A percentile compares a stretch with the other conserved stretches of the same genome.
Conservation (phyloP, 805 yeast species). For the Torulaspora maleeae region DNA sequence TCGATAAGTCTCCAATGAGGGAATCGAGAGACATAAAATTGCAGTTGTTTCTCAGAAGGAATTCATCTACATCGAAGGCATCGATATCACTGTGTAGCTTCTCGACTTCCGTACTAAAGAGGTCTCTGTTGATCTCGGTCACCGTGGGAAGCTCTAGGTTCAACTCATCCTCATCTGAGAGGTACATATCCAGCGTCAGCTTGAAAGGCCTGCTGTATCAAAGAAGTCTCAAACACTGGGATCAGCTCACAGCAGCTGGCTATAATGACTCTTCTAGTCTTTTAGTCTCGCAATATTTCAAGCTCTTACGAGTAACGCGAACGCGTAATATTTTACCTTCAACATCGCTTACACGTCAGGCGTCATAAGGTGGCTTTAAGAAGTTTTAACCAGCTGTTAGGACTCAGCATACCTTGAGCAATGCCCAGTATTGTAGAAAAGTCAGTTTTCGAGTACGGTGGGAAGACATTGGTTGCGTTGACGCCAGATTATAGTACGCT, state of each 20-base stretch:
- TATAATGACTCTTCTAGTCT: neutral
- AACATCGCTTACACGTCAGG: neutral
- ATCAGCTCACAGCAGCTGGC: no score
- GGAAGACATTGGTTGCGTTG: constrained; percentile 27
- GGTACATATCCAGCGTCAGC: constrained; percentile 17
- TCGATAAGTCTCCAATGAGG: constrained; percentile 25
- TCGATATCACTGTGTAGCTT: constrained; percentile 7
- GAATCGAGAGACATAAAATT: constrained; percentile 33
- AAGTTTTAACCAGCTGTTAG: neutral
- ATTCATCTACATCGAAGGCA: constrained; percentile 26
- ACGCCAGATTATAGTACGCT: constrained; percentile 34
- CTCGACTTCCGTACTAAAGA: constrained; percentile 25
- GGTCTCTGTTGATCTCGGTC: constrained; percentile 27
- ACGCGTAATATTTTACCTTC: neutral
- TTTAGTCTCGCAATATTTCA: neutral
- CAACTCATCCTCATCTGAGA: constrained; percentile 22
- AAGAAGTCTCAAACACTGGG: no score
- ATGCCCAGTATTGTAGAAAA: constrained; percentile 20
- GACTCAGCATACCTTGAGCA: neutral
- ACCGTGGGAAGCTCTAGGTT: constrained; percentile 27
- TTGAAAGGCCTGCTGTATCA: neutral
- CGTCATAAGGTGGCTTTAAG: neutral
- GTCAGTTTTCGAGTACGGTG: constrained; percentile 32
- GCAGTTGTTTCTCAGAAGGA: constrained; percentile 31
- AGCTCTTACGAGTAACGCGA: neutral